Percentiles rank a stretch among this genome's conserved stretches.
Evolutionary conservation across 1,284 basidiomycete genomes (phyloP).

Genomic region (Heterobasidion irregulare): DNA sequence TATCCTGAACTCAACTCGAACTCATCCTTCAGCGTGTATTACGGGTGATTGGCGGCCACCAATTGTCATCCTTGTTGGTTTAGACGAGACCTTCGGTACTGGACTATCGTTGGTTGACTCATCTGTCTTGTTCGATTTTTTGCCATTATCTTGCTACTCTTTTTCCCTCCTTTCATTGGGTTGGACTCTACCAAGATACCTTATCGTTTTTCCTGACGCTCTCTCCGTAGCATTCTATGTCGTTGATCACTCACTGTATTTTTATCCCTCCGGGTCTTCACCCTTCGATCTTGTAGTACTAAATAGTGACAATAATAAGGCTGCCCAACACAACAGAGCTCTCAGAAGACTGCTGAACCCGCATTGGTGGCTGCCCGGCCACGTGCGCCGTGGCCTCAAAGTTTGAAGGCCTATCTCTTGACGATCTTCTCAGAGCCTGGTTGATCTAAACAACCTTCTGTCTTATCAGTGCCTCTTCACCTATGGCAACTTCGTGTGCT

Average conservation of each 20-base stretch:
- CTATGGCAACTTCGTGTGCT: no score
- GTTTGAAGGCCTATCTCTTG: no score
- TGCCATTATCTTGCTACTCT: neutral
- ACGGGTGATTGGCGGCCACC: constrained; percentile 20
- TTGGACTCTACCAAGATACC: no score
- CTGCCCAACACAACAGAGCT: no score
- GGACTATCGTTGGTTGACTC: neutral
- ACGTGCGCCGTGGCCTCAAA: no score
- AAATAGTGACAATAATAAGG: no score
- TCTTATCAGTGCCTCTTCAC: no score
- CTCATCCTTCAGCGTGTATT: constrained; percentile 22
- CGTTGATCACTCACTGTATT: neutral
- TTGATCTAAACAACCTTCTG: no score
- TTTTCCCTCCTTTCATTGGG: neutral
- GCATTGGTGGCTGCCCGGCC: no score
- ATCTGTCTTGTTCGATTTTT: neutral
- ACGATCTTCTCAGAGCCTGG: no score
- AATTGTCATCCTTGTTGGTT: constrained; percentile 3
- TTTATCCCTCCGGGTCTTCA: neutral
- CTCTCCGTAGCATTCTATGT: neutral
- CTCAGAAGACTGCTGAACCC: no score
- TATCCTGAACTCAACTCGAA: constrained; percentile 6
- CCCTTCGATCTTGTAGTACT: neutral
- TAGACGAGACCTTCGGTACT: neutral
- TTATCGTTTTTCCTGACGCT: no score